Evolutionary conservation across 1,284 basidiomycete genomes (phyloP).

Genomic region (Malassezia sympodialis): DNA sequence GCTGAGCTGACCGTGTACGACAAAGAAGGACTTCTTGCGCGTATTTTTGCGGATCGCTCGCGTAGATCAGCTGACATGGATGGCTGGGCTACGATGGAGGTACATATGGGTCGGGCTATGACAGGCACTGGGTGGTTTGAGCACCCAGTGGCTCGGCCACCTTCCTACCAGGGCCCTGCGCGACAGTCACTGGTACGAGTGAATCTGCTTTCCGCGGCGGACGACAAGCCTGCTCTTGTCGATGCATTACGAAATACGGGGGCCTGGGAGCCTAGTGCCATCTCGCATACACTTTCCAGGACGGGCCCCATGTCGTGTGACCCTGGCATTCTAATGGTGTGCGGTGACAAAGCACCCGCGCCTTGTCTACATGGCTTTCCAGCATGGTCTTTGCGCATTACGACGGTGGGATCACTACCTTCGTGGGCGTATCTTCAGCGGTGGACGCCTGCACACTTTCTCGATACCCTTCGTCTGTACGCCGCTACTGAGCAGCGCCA

Average conservation of each 20-base stretch:
- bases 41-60: background rate
- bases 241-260: background rate
- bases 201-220: constrained; percentile 2
- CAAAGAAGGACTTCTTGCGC: background rate
- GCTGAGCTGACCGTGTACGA: constrained; percentile 14
- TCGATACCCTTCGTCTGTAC: constrained; percentile 14
- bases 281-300: background rate
- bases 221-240: constrained; percentile 9
- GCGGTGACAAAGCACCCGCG: background rate
- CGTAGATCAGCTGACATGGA: background rate
- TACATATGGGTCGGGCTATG: background rate
- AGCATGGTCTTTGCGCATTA: constrained; percentile 8
- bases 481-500: constrained; percentile 7
- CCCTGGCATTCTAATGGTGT: constrained; percentile 11
- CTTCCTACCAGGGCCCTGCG: too few species aligned
- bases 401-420: constrained; percentile 2
- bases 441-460: constrained; percentile 9
- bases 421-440: background rate
- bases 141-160: background rate
- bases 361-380: constrained; percentile 13
- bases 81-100: background rate
- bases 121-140: too few species aligned
- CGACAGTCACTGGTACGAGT: background rate
- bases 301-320: background rate
- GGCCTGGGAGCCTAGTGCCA: background rate